A percentile compares a stretch with the other conserved stretches of the same genome.
Evolutionary conservation across 306 rosid genomes (phyloP).

Genomic region (Castanea crenata): DNA sequence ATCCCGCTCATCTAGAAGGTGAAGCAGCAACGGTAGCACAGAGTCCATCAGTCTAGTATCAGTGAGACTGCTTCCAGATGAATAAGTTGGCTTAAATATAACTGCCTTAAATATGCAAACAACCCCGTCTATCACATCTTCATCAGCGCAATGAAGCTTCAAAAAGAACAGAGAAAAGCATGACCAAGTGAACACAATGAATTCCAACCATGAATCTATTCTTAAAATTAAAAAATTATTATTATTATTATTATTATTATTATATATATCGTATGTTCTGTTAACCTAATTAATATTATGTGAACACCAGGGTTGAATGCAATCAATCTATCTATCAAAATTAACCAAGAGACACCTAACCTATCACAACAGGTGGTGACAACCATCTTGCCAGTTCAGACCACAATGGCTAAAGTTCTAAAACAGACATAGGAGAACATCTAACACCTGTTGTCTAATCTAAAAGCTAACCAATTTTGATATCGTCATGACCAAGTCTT

Average conservation of each 20-base stretch:
- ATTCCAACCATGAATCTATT: slow-evolving; percentile 5
- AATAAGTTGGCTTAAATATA: slow-evolving; percentile 55
- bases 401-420: not conserved
- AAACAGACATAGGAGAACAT: not conserved
- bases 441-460: not conserved
- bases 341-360: not conserved
- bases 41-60: slow-evolving; percentile 48
- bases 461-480: not conserved
- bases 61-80: slow-evolving; percentile 43
- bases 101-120: slow-evolving; percentile 72
- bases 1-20: slow-evolving; percentile 82
- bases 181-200: slow-evolving; percentile 5
- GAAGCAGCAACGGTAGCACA: slow-evolving; percentile 61
- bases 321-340: not conserved
- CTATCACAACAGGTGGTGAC: slow-evolving; percentile 11
- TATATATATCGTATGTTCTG: not conserved
- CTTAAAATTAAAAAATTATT: slow-evolving; percentile 7
- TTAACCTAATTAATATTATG: not conserved
- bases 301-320: not conserved
- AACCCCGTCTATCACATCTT: slow-evolving; percentile 63
- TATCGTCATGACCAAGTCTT: not conserved
- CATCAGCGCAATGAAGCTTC: slow-evolving; percentile 72
- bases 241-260: no score
- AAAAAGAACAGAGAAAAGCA: slow-evolving; percentile 10
- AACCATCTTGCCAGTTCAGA: not conserved